Evolutionary conservation across 345 rosid genomes (phyloP), one percentile per base, ranked within the genome.

Genomic region (Populus euphratica): DNA sequence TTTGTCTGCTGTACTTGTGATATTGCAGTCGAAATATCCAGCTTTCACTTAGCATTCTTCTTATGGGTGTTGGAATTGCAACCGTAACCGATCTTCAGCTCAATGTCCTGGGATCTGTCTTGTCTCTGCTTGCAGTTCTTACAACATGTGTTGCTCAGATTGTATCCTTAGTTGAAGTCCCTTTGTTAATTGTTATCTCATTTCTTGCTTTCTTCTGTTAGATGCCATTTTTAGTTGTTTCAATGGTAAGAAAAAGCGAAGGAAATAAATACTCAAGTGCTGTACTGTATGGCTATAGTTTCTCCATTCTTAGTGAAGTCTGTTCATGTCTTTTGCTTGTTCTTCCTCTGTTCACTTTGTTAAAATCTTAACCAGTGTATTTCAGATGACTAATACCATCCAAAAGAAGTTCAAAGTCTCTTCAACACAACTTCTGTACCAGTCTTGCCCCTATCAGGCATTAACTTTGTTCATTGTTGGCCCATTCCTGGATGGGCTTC

Each of bases 371-470:
- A 96, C 91, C 79, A 81, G 33, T 71, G 62, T 35, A 66, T 61
- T 49, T 81, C 85, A 96, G 99, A 96, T 96, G 99, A 96, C 99
- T 78, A 96, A 96, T 82, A 96, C 99, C 56, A 96, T 96, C 86
- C 99, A 96, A 88, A 96, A 96, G 93, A 96, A 94, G 86, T 96
- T 92, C 87, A 96, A 92, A 83, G 98, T 96, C 68, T 96, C 99
- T 73, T 96, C 99, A 61, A 96, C 99, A 71, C 99, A 96, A 73
- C 98, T 96, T 79, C 89, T 96, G 66, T 96, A 96, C 81, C 99
- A 96, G 87, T 96, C 99, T 50, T 94, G 97, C 85, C 99, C 99
- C 16, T 96, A 96, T 81, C 99, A 96, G 83, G 99, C 99, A 0
- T 78, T 94, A 41, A 96, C 98, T 31, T 86, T 96, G 85, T 96